These are phyloP conservation scores for Monocercomonoides exilis DNA, from an alignment of 78 protist genomes.

Conservation along the genomic window DNA sequence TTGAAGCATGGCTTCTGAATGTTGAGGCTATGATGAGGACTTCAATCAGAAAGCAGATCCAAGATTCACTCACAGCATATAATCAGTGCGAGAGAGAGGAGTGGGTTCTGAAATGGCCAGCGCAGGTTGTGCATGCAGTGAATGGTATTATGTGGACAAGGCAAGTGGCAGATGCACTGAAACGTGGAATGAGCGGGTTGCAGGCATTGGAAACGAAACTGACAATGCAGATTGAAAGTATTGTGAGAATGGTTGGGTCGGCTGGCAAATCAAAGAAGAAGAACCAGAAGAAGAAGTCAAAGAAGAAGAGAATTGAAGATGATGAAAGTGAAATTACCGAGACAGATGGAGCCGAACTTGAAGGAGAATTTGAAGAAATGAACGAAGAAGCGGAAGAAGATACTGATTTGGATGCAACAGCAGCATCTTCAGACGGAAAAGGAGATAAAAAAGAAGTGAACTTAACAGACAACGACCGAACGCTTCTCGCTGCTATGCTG, in stretches of 20 bases:
- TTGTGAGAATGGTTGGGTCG: conserved; percentile 27
- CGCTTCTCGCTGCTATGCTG: conserved; percentile 52
- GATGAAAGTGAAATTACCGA: not conserved
- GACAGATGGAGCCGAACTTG: not conserved
- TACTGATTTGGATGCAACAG: too few species aligned
- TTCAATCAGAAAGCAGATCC: conserved; percentile 13
- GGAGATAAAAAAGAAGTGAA: not conserved
- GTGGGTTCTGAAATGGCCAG: conserved; percentile 65
- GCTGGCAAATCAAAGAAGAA: conserved; percentile 21
- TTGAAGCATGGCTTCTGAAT: conserved; percentile 66
- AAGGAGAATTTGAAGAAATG: too few species aligned
- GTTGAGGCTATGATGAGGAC: conserved; percentile 40
- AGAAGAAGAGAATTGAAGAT: not conserved
- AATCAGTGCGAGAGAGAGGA: conserved; percentile 24
- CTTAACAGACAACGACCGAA: conserved; percentile 26
- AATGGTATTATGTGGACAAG: conserved; percentile 48
- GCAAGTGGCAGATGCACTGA: conserved; percentile 27
- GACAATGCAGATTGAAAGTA: conserved; percentile 8
- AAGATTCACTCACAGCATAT: conserved; percentile 5
- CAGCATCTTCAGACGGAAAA: too few species aligned
- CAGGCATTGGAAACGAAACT: conserved; percentile 6
- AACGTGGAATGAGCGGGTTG: not conserved
- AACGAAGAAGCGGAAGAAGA: too few species aligned
- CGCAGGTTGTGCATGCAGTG: conserved; percentile 50
- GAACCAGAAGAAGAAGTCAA: not conserved